These are phyloP conservation scores for Sphagnum contortum DNA, from an alignment of 225 moss, liverwort and hornwort genomes.

Conservation along the genomic window DNA sequence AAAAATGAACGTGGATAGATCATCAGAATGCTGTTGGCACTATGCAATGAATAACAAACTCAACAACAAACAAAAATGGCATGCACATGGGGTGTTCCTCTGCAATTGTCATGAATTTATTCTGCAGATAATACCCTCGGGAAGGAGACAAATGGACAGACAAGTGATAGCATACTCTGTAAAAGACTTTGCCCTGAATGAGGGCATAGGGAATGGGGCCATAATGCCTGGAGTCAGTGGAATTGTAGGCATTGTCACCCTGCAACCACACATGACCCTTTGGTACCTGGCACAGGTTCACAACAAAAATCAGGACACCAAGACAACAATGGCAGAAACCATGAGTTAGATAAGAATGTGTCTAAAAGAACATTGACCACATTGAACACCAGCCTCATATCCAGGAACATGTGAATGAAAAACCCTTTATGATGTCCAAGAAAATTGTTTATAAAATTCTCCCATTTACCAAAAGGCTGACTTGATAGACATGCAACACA, in stretches of 20 bases:
- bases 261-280: constrained; percentile 99
- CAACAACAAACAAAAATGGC: background rate
- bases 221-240: constrained; percentile 96
- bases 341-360: too few species aligned
- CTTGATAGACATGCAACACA: too few species aligned
- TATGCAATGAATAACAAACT: background rate
- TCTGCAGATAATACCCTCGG: background rate
- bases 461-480: too few species aligned
- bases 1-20: background rate
- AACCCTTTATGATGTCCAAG: background rate
- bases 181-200: constrained; percentile 92
- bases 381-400: background rate
- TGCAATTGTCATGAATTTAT: background rate
- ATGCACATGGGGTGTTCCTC: too few species aligned
- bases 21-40: too few species aligned
- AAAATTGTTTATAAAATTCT: background rate
- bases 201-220: constrained; percentile 96
- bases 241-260: constrained; percentile 94
- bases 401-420: background rate
- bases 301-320: too few species aligned
- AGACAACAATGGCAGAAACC: too few species aligned
- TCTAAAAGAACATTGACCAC: constrained; percentile 9
- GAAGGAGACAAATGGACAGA: background rate
- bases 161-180: constrained; percentile 47
- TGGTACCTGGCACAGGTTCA: constrained; percentile 45